Evolutionary conservation across 148 eudicot genomes (phyloP).

Genomic region (Chenopodium berlandieri): DNA sequence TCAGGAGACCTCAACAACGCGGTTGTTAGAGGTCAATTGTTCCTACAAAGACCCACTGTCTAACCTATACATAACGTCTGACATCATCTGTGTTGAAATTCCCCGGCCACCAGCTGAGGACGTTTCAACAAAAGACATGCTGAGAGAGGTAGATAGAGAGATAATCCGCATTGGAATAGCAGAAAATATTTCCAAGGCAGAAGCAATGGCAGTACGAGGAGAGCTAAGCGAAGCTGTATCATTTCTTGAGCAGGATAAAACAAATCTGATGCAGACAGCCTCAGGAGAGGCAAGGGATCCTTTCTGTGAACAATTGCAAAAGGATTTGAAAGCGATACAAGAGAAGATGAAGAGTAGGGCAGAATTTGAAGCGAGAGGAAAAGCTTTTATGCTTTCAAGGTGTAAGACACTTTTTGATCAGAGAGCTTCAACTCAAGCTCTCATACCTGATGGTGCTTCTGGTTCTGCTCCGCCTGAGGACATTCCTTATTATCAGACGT

Average conservation of each 20-base stretch:
- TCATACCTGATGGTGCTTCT: not conserved
- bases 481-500: slow-evolving; percentile 12
- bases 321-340: slow-evolving; percentile 35
- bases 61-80: slow-evolving; percentile 20
- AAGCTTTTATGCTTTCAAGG: slow-evolving; percentile 33
- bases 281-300: slow-evolving; percentile 34
- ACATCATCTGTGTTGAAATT: slow-evolving; percentile 23
- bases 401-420: slow-evolving; percentile 34
- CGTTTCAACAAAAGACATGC: slow-evolving; percentile 12
- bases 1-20: slow-evolving; percentile 1
- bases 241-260: slow-evolving; percentile 23
- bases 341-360: slow-evolving; percentile 25
- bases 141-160: slow-evolving; percentile 45
- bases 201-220: slow-evolving; percentile 40
- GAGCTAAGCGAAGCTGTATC: slow-evolving; percentile 26
- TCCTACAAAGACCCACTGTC: slow-evolving; percentile 31
- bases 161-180: slow-evolving; percentile 34
- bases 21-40: slow-evolving; percentile 27
- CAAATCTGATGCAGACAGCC: slow-evolving; percentile 5
- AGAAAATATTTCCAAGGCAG: slow-evolving; percentile 36
- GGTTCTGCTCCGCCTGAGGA: not conserved
- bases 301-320: slow-evolving; percentile 17
- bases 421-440: slow-evolving; percentile 39
- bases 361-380: slow-evolving; percentile 31
- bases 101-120: slow-evolving; percentile 28